Conservation (phyloP, 495 filamentous ascomycete genomes). For the Pyronema domesticum region DNA sequence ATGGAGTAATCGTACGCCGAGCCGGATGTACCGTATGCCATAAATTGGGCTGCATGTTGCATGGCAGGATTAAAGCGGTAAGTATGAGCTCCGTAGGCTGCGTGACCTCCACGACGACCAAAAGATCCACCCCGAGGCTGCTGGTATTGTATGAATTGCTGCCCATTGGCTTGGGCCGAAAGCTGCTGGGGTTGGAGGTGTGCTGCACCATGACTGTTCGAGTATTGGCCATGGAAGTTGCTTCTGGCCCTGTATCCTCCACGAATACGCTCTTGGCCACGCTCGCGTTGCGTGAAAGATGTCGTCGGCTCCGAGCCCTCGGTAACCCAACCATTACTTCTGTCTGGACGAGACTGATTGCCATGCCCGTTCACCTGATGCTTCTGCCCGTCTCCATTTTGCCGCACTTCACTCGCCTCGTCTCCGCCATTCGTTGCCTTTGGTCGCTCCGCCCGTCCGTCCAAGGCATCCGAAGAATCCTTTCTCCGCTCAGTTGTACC, state of each 20-base stretch:
- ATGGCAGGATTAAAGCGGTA: conserved; percentile 19
- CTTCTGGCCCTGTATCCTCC: conserved; percentile 27
- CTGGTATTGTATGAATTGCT: conserved; percentile 15
- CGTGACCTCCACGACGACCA: conserved; percentile 3
- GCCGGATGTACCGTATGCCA: conserved; percentile 20
- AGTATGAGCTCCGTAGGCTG: not conserved
- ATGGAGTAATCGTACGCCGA: conserved; percentile 42
- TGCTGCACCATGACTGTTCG: conserved; percentile 12
- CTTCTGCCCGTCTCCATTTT: not conserved
- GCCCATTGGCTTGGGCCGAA: conserved; percentile 13
- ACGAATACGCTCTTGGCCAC: conserved; percentile 28
- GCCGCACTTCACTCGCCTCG: not conserved
- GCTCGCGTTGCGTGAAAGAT: conserved; percentile 20
- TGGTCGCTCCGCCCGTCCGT: not conserved
- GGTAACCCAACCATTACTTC: not conserved
- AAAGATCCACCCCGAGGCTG: conserved; percentile 14
- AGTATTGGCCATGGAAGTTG: not conserved
- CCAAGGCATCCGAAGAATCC: not conserved
- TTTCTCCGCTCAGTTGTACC: conserved; percentile 12
- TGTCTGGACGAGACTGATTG: conserved; percentile 10
- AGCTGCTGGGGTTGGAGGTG: conserved; percentile 9
- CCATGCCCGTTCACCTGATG: conserved; percentile 8
- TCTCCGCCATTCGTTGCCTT: not conserved
- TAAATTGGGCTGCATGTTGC: conserved; percentile 10
- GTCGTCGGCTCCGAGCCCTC: not conserved